Evolutionary conservation across 1,139 yeast genomes (phyloP).

Genomic region (Suhomyces taliae): DNA sequence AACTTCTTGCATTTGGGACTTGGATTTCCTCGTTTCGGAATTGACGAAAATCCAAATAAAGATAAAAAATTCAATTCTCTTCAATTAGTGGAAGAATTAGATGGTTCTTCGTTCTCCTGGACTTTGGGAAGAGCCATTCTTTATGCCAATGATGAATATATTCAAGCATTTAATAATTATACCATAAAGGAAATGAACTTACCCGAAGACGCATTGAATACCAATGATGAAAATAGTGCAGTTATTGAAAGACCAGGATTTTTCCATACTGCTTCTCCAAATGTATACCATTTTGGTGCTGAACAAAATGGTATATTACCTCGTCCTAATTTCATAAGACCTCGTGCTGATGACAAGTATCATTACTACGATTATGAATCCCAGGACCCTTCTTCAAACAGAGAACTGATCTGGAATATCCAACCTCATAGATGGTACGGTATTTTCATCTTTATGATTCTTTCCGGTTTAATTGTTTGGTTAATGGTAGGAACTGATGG

Average conservation of each 20-base stretch:
- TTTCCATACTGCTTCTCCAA: conserved; percentile 50
- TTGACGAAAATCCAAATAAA: conserved; percentile 32
- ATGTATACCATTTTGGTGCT: conserved; percentile 51
- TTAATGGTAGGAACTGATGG: conserved; percentile 48
- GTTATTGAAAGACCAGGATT: conserved; percentile 36
- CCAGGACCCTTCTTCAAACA: conserved; percentile 25
- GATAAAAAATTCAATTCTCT: conserved; percentile 46
- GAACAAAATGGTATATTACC: conserved; percentile 45
- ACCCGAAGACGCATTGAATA: not conserved
- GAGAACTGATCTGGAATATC: conserved; percentile 40
- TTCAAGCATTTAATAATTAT: conserved; percentile 37
- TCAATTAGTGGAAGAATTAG: conserved; percentile 60
- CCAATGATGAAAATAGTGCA: not conserved
- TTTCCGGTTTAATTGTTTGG: conserved; percentile 44
- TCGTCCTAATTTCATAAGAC: conserved; percentile 44
- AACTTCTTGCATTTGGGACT: conserved; percentile 72
- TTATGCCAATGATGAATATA: conserved; percentile 52
- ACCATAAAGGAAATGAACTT: conserved; percentile 11
- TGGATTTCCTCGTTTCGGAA: conserved; percentile 63
- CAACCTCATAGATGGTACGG: conserved; percentile 60
- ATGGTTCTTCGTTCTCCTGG: conserved; percentile 76
- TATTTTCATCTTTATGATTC: conserved; percentile 44
- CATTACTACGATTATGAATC: conserved; percentile 33
- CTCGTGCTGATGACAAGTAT: conserved; percentile 23
- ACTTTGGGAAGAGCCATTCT: conserved; percentile 78